Percentiles rank a stretch among this genome's conserved stretches.
Evolutionary conservation across 176 grass and related monocot genomes (phyloP).

Genomic region (Cenchrus fungigraminus): DNA sequence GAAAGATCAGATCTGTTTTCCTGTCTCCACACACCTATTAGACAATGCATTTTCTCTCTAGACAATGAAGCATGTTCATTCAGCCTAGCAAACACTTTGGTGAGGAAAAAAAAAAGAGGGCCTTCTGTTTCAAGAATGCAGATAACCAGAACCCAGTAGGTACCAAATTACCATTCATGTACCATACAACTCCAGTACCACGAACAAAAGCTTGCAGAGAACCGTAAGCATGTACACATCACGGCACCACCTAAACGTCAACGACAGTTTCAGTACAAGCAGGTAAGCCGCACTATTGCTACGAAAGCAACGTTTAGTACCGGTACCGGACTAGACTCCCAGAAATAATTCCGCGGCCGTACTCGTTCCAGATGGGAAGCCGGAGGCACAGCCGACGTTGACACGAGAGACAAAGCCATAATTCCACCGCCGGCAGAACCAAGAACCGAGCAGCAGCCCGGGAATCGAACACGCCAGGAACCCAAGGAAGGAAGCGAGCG

Average conservation of each 20-base stretch:
- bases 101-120: background rate
- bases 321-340: conserved; percentile 26
- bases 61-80: conserved; percentile 21
- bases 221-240: conserved; percentile 14
- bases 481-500: conserved; percentile 13
- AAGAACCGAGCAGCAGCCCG: conserved; percentile 13
- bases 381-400: conserved; percentile 30
- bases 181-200: conserved; percentile 19
- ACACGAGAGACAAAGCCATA: conserved; percentile 29
- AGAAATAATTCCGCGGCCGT: conserved; percentile 22
- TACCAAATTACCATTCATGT: conserved; percentile 22
- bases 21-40: background rate
- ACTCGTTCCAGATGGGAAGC: conserved; percentile 21
- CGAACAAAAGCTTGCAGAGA: background rate
- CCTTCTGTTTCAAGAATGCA: conserved; percentile 9
- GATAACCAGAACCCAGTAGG: background rate
- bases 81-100: conserved; percentile 1
- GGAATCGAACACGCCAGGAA: conserved; percentile 5
- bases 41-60: background rate
- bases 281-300: conserved; percentile 25
- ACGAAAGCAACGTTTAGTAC: conserved; percentile 48
- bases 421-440: conserved; percentile 18
- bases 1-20: conserved; percentile 38
- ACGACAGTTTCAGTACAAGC: conserved; percentile 31
- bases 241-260: conserved; percentile 25